Conservation (phyloP, 805 yeast genomes). For the Candida michaelii region DNA sequence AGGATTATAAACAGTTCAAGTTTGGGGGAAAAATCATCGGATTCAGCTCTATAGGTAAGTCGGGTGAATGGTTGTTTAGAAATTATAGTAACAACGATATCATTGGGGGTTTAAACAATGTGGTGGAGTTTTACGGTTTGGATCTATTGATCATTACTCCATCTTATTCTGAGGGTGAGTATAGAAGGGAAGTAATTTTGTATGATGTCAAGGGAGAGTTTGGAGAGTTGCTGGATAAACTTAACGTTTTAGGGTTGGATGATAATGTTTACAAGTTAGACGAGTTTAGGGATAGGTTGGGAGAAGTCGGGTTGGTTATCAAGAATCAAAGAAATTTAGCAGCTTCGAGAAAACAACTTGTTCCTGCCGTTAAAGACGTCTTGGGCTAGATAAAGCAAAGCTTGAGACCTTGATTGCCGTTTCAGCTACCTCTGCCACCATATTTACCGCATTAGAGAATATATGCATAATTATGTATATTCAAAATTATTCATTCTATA, state of each 20-base stretch:
- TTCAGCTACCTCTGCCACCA: too few relatives aligned
- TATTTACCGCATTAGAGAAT: too few relatives aligned
- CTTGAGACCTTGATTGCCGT: too few relatives aligned
- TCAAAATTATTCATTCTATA: too few relatives aligned
- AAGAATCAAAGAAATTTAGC: conserved; percentile 49
- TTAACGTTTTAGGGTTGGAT: conserved; percentile 24
- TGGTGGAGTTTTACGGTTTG: conserved; percentile 20
- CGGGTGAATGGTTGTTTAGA: conserved; percentile 52
- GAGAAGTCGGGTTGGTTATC: conserved; percentile 20
- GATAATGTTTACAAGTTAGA: conserved; percentile 22
- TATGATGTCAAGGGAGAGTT: neutral
- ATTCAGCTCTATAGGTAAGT: conserved; percentile 70
- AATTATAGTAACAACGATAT: conserved; percentile 25
- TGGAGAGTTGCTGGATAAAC: neutral
- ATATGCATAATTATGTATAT: too few relatives aligned
- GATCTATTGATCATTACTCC: conserved; percentile 38
- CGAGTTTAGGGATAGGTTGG: conserved; percentile 5
- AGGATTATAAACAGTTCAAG: conserved; percentile 79
- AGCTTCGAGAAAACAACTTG: conserved; percentile 86
- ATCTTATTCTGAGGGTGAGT: conserved; percentile 36
- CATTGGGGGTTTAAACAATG: conserved; percentile 19
- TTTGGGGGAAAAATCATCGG: conserved; percentile 54
- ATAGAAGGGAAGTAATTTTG: conserved; percentile 16
- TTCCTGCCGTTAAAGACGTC: conserved; percentile 52
- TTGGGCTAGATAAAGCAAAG: too few relatives aligned